Evolutionary conservation across 805 yeast genomes (phyloP).

Genomic region (Maudiozyma bulderi): DNA sequence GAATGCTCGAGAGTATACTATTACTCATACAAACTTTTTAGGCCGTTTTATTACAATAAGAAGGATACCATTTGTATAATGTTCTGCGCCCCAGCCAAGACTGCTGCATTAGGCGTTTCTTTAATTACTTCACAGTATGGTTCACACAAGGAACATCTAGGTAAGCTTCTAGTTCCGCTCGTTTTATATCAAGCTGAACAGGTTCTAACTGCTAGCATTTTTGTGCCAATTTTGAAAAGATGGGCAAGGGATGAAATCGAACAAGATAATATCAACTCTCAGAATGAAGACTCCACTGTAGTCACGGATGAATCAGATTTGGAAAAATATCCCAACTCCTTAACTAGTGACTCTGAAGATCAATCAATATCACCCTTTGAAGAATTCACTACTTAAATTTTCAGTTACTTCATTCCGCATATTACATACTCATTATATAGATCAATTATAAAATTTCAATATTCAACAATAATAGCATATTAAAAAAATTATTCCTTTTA

Average conservation of each 20-base stretch:
- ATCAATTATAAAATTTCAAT: no score
- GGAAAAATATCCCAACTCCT: neutral
- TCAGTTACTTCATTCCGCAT: no score
- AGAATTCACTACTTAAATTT: no score
- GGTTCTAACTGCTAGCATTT: constrained; percentile 68
- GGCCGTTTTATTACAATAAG: constrained; percentile 63
- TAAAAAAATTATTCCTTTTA: no score
- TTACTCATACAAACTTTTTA: constrained; percentile 29
- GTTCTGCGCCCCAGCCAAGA: constrained; percentile 89
- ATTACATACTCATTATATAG: no score
- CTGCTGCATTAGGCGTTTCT: constrained; percentile 87
- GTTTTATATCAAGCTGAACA: constrained; percentile 84
- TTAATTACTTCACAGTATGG: constrained; percentile 77
- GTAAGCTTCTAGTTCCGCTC: constrained; percentile 67
- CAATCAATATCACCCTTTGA: no score
- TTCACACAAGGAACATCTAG: constrained; percentile 46
- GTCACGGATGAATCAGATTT: neutral
- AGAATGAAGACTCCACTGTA: constrained; percentile 4
- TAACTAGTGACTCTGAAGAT: no score
- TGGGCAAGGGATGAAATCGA: constrained; percentile 41
- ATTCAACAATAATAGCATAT: no score
- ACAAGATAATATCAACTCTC: constrained; percentile 8
- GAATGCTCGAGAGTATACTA: constrained; percentile 37
- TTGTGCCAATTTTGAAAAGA: constrained; percentile 54
- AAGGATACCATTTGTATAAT: constrained; percentile 68